Conservation (phyloP, 2,329 filamentous ascomycete species). For the Penicillium brasilianum region DNA sequence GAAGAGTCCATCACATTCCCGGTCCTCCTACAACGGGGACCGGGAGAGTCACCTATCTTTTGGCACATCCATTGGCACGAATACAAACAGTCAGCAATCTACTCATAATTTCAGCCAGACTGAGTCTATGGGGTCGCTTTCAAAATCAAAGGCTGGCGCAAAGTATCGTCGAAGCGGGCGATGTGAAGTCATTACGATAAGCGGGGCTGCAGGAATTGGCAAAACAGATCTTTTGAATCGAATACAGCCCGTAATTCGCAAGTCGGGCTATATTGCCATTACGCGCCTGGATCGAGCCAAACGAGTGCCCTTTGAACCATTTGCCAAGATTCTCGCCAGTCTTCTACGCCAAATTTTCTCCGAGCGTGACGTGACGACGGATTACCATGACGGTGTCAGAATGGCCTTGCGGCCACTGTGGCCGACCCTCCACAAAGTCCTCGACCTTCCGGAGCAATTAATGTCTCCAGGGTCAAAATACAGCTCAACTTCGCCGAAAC, state of each 20-base stretch:
- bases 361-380: conserved; percentile 65
- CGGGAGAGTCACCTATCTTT: conserved; percentile 45
- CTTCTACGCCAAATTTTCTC: conserved; percentile 69
- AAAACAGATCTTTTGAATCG: conserved; percentile 66
- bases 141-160: conserved; percentile 50
- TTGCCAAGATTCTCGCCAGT: conserved; percentile 64
- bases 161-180: conserved; percentile 60
- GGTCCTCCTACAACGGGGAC: conserved; percentile 44
- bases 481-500: conserved; percentile 38
- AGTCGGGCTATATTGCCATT: conserved; percentile 64
- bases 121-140: conserved; percentile 38
- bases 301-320: conserved; percentile 65
- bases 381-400: conserved; percentile 65
- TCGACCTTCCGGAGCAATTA: conserved; percentile 72
- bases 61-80: conserved; percentile 25
- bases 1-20: conserved; percentile 46
- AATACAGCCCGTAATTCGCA: conserved; percentile 61
- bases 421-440: conserved; percentile 59
- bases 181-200: conserved; percentile 64
- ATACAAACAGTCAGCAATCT: conserved; percentile 40
- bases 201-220: conserved; percentile 62
- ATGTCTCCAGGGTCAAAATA: conserved; percentile 48
- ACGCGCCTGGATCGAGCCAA: conserved; percentile 65
- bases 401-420: conserved; percentile 62
- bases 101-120: conserved; percentile 37